A percentile compares a stretch with the other conserved stretches of the same genome.
phyloP scores from a whole-genome alignment of 768 basidiomycete species.

The Leccinum olivaceopallidum region DNA sequence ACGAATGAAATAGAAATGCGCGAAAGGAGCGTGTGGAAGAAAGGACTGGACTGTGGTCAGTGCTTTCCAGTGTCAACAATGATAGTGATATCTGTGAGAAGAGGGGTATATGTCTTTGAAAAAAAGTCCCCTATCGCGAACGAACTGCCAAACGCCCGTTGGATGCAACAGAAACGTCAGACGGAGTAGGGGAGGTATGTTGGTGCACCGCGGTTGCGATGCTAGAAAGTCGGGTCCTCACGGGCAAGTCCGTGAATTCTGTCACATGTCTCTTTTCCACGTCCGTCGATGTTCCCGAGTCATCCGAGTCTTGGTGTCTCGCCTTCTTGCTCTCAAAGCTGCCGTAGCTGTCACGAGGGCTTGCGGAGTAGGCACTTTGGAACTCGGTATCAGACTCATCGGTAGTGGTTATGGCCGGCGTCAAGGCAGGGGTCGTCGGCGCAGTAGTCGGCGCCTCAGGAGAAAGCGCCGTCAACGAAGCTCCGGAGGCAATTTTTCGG shows the following conservation, averaged over 20 bases:
- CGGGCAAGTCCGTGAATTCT: slow-evolving; percentile 37
- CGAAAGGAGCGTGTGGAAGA: slow-evolving; percentile 20
- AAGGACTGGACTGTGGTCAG: slow-evolving; percentile 16
- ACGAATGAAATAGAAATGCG: slow-evolving; percentile 21
- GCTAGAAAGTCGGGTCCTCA: slow-evolving; percentile 58
- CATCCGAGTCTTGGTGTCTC: slow-evolving; percentile 29
- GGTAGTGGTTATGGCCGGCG: slow-evolving; percentile 40
- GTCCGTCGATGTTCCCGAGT: slow-evolving; percentile 32
- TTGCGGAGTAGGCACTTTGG: slow-evolving; percentile 81
- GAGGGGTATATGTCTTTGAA: slow-evolving; percentile 25
- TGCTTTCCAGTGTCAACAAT: slow-evolving; percentile 19
- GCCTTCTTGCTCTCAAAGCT: slow-evolving; percentile 39
- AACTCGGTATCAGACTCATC: slow-evolving; percentile 86
- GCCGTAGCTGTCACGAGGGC: slow-evolving; percentile 67
- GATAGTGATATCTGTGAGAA: slow-evolving; percentile 18
- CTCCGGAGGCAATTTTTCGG: slow-evolving; percentile 37
- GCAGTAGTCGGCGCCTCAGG: slow-evolving; percentile 24
- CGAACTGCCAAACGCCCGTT: slow-evolving; percentile 25
- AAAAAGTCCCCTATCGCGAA: slow-evolving; percentile 20
- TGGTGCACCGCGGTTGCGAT: slow-evolving; percentile 50
- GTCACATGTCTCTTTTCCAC: slow-evolving; percentile 31
- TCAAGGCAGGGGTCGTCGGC: slow-evolving; percentile 39
- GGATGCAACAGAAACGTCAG: slow-evolving; percentile 39
- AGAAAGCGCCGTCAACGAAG: slow-evolving; percentile 28
- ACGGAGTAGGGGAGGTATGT: slow-evolving; percentile 40